These are phyloP conservation scores for Mytilinidion resinicola DNA, from an alignment of 495 filamentous ascomycete species.

Conservation along the genomic window DNA sequence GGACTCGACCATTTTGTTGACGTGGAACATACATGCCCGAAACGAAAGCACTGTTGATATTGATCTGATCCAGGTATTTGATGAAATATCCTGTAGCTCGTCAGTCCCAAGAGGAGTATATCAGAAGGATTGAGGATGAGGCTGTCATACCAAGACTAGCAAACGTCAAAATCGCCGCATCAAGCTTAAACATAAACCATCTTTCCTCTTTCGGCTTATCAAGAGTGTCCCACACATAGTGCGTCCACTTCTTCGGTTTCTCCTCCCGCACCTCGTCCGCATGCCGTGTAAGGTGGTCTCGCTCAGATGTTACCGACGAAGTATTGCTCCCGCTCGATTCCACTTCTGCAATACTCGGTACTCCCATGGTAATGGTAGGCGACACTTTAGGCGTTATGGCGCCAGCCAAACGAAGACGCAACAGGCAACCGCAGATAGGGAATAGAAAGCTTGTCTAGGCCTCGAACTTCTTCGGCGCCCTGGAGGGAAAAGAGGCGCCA, in stretches of 20 bases:
- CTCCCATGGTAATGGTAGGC: too few species aligned
- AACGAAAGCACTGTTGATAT: conserved; percentile 53
- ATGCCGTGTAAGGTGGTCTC: neutral
- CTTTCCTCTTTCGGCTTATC: conserved; percentile 22
- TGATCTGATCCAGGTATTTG: conserved; percentile 53
- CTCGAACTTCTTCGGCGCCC: too few species aligned
- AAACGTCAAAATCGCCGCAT: conserved; percentile 26
- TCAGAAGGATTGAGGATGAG: too few species aligned
- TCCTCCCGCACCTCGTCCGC: neutral
- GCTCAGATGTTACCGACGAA: too few species aligned
- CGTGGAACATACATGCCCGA: conserved; percentile 25
- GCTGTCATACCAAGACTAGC: conserved; percentile 5
- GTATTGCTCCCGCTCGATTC: too few species aligned
- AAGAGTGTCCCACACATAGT: conserved; percentile 21
- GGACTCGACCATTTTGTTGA: too few species aligned
- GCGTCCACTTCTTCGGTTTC: conserved; percentile 8
- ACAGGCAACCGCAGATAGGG: too few species aligned
- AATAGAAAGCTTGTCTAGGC: too few species aligned
- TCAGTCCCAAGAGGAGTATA: neutral
- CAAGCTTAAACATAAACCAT: conserved; percentile 27
- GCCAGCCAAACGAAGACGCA: too few species aligned
- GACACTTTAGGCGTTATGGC: too few species aligned
- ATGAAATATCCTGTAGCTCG: conserved; percentile 53
- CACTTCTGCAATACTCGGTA: too few species aligned
- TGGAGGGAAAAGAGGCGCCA: too few species aligned